Evolutionary conservation across 768 basidiomycete species (phyloP).

Genomic region (Hygrophoropsis aurantiaca): DNA sequence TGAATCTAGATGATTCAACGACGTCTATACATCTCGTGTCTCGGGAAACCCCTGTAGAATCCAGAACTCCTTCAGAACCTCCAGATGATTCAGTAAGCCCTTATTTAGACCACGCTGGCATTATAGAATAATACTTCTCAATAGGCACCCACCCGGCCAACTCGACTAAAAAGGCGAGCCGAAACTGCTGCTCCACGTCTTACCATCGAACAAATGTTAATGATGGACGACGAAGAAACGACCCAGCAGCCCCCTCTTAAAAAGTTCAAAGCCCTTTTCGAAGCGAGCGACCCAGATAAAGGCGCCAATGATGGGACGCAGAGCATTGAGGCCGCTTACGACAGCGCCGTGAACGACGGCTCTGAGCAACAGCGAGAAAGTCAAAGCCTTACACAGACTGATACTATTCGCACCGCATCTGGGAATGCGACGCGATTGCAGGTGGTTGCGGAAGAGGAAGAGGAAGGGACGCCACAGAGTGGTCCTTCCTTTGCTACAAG

Average conservation of each 20-base stretch:
- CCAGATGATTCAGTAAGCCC: no score
- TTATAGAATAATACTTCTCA: no score
- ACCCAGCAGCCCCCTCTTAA: constrained; percentile 57
- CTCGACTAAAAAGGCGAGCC: constrained; percentile 56
- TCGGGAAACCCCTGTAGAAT: no score
- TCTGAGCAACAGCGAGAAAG: constrained; percentile 11
- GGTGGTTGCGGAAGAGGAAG: constrained; percentile 57
- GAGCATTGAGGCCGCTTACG: constrained; percentile 11
- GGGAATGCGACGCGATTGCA: constrained; percentile 22
- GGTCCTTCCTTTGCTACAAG: neutral
- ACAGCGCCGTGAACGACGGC: constrained; percentile 8
- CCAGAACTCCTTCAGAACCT: no score
- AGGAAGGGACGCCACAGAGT: constrained; percentile 34
- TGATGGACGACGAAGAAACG: constrained; percentile 16
- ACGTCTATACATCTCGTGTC: no score
- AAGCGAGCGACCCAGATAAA: constrained; percentile 56
- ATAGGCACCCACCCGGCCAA: constrained; percentile 32
- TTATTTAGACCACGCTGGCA: no score
- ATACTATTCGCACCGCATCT: constrained; percentile 6
- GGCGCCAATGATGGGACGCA: constrained; percentile 26
- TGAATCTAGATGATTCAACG: no score
- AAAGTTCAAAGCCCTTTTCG: constrained; percentile 71
- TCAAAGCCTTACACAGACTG: constrained; percentile 29
- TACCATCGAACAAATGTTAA: constrained; percentile 14
- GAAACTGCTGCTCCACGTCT: constrained; percentile 29